phyloP scores from a whole-genome alignment of 129 eudicot species.

The Artemisia tridentata region DNA sequence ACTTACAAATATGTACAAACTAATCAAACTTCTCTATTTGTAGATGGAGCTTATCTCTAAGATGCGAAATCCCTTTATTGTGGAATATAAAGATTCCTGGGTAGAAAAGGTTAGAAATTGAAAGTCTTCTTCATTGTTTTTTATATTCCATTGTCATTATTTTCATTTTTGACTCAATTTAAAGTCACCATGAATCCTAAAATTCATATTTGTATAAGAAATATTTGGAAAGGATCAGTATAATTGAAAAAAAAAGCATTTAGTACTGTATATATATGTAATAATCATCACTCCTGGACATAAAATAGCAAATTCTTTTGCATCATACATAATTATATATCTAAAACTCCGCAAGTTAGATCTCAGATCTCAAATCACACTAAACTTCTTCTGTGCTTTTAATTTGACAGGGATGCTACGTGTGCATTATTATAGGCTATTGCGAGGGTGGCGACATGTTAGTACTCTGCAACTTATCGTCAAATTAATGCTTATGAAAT shows the following conservation, averaged over 20 bases:
- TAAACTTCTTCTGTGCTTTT: background rate
- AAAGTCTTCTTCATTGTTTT: constrained; percentile 4
- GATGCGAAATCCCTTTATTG: constrained; percentile 88
- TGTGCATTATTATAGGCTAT: constrained; percentile 94
- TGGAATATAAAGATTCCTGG: constrained; percentile 99
- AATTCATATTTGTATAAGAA: constrained; percentile 7
- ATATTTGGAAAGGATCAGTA: background rate
- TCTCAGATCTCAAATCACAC: background rate
- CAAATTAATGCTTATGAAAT: background rate
- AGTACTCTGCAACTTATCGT: constrained; percentile 37
- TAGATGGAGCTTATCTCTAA: constrained; percentile 94
- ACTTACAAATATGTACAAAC: constrained; percentile 16
- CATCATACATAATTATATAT: too few relatives aligned
- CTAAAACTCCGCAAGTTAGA: too few relatives aligned
- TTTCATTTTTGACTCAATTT: constrained; percentile 2
- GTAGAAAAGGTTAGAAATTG: constrained; percentile 75
- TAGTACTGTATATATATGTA: constrained; percentile 5
- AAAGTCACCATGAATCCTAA: background rate
- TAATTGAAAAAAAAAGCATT: background rate
- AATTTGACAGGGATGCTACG: constrained; percentile 88
- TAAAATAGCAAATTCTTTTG: too few relatives aligned
- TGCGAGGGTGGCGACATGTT: constrained; percentile 99
- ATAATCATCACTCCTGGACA: too few relatives aligned
- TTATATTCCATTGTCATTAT: constrained; percentile 12
- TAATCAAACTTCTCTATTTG: constrained; percentile 23